Base-by-base conservation (phyloP, 805 yeast genomes). In the Starmera dryadoides region DNA sequence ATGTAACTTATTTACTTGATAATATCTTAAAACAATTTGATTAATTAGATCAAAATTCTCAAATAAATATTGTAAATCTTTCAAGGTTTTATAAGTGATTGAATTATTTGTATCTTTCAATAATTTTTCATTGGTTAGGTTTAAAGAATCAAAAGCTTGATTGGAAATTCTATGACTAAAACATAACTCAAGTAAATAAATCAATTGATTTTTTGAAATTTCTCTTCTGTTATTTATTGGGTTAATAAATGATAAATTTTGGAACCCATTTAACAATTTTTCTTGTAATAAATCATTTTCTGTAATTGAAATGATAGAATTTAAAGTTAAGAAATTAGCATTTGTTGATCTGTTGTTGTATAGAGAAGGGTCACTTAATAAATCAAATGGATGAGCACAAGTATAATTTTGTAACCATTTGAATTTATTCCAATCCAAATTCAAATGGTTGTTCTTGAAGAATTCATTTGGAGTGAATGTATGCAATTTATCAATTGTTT, bases 261-360 rank as follows among this genome's bases (percentile, higher is more conserved):
- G 49, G 48, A 61, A 60, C 17, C 63, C 61, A 26, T 55, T 45
- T 28, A 46, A 47, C 6, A 66, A 43, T 42, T 59, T 63, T 37
- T 63, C 66, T 42, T 59, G 53, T 25, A 61, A 52, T 41, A 68
- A 50, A 40, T 68, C 73, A 33, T 53, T 62, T 42, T 66, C 69
- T n/a, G 68, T 36, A 31, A 67, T 57, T 1, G 69, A 59, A 3
- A 65, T 59, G n/a, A 67, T 46, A 2, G 70, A 64, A 43, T 63
- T 65, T 29, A 67, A 47, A 33, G 63, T 59, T 25, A 68, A 43
- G 41, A 53, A 58, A 11, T 61, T 43, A 20, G 56, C 54, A 12
- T 52, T 47, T 5, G 42, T 34, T 7, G 32, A 16, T 4, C 15
- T 14, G 18, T 19, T 21, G 5, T 35, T 35, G n/a, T 14, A 29